Percentiles rank a stretch among this genome's conserved stretches.
phyloP scores from a whole-genome alignment of 2,329 filamentous ascomycete genomes.

The Penicillium sp. region DNA sequence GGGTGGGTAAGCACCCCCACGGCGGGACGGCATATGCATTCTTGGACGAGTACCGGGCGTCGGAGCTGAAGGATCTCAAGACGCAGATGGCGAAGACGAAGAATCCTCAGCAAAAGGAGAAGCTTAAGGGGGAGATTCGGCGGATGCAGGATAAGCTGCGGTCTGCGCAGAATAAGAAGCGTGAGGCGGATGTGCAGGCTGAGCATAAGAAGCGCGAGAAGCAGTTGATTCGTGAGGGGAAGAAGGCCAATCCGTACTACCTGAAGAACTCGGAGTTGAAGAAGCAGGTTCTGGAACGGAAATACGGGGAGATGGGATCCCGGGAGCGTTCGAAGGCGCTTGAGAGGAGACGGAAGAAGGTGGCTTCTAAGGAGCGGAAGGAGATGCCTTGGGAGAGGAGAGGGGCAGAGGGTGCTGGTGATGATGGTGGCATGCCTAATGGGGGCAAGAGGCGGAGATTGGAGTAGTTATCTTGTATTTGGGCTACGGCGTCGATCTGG shows the following conservation, averaged over 20 bases:
- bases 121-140: slow-evolving; percentile 69
- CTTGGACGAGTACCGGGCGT: slow-evolving; percentile 77
- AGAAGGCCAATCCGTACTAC: slow-evolving; percentile 77
- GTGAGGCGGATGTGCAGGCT: slow-evolving; percentile 66
- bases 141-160: slow-evolving; percentile 78
- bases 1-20: slow-evolving; percentile 36
- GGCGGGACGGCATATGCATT: slow-evolving; percentile 77
- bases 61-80: slow-evolving; percentile 76
- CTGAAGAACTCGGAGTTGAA: slow-evolving; percentile 91
- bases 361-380: slow-evolving; percentile 79
- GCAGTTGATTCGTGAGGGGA: slow-evolving; percentile 80
- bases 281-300: slow-evolving; percentile 75
- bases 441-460: slow-evolving; percentile 32
- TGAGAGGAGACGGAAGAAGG: slow-evolving; percentile 86
- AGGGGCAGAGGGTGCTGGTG: slow-evolving; percentile 30
- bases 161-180: slow-evolving; percentile 67
- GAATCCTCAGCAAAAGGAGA: slow-evolving; percentile 63
- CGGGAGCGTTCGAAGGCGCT: slow-evolving; percentile 81
- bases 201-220: slow-evolving; percentile 82
- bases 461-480: slow-evolving; percentile 18
- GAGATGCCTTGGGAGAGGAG: slow-evolving; percentile 61
- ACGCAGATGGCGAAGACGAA: slow-evolving; percentile 66
- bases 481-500: neutral
- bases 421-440: slow-evolving; percentile 17
- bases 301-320: slow-evolving; percentile 79